Percentiles rank a stretch among this genome's conserved stretches.
These are phyloP conservation scores for Flaveria bidentis DNA, from an alignment of 129 eudicot species.

Conservation along the genomic window DNA sequence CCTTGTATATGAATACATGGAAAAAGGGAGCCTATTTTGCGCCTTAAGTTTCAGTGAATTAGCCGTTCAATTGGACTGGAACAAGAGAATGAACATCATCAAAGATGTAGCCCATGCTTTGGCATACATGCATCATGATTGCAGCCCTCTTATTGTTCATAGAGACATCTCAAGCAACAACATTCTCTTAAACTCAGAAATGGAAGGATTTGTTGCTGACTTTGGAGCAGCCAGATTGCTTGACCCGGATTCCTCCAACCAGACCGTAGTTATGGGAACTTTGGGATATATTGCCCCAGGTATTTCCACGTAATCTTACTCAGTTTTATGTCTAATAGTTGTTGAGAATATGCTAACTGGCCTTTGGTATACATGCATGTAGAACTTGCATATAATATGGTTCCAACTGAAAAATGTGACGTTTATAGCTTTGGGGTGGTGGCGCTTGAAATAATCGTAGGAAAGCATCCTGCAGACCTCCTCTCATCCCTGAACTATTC, in stretches of 20 bases:
- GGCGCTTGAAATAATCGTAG: conserved; percentile 42
- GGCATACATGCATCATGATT: conserved; percentile 49
- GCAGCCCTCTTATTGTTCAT: conserved; percentile 43
- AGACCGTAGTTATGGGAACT: conserved; percentile 19
- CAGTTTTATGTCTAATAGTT: not conserved
- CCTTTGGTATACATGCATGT: not conserved
- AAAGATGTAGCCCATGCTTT: conserved; percentile 45
- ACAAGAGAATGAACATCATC: conserved; percentile 37
- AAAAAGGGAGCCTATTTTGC: conserved; percentile 44
- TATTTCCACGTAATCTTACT: not conserved
- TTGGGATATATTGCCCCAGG: conserved; percentile 34
- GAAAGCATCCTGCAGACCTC: conserved; percentile 44
- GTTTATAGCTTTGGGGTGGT: conserved; percentile 48
- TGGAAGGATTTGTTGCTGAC: conserved; percentile 29
- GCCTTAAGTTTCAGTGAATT: conserved; percentile 19
- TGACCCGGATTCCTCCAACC: conserved; percentile 5
- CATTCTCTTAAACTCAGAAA: conserved; percentile 35
- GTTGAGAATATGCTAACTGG: too few species aligned
- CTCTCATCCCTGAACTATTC: conserved; percentile 13
- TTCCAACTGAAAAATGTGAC: conserved; percentile 13
- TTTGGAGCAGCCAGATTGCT: conserved; percentile 35
- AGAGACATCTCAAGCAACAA: conserved; percentile 48
- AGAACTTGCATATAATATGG: conserved; percentile 43
- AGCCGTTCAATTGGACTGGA: conserved; percentile 40
- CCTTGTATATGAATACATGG: conserved; percentile 45